Base-by-base conservation (phyloP, 2,329 filamentous ascomycete species). In the Monilinia polystroma region DNA sequence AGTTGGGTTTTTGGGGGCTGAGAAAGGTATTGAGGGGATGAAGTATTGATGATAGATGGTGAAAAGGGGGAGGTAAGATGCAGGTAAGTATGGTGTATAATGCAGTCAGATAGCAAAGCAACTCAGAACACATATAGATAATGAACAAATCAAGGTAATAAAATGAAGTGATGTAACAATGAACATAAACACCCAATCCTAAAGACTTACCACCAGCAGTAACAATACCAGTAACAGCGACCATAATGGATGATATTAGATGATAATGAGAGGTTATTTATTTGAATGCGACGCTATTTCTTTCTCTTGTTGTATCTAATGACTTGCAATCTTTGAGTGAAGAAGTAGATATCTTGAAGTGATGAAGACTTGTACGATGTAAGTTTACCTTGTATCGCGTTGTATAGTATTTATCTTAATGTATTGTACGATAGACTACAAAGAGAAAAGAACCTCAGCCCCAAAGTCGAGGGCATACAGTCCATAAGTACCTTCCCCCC, bases 171-270 rank as follows among this genome's bases (percentile, higher is more conserved):
- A 12, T 43, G 11, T 35, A 35, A 6, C 4, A 35, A 43, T 20
- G 16, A 51, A 51, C 8, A 4, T 1, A 51, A 55, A 20, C 12
- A 7, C 8, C 3, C 47, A 64, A 64, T 14, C 4, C 1, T 12
- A 43, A 43, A 11, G 32, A 65, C 63, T 65, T 49, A 65, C 63
- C 63, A 59, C 63, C 63, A 51, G 63, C 63, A 58, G 53, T 65
- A 52, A 65, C 32, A 12, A 65, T 16, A 38, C 63, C 63, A 29
- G 63, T 65, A 26, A 65, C 43, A 65, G 63, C 63, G n/a, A 65
- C 63, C 63, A 65, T 65, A 32, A 43, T 65, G 52, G 2, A 23
- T 64, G 63, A 41, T 10, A 18, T n/a, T n/a, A n/a, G n/a, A n/a
- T n/a, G n/a, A n/a, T n/a, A 32, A 38, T 11, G 7, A n/a, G 10